Evolutionary conservation across 306 rosid species (phyloP), one percentile per base, ranked within the genome.

Genomic region (Prunus mume): DNA sequence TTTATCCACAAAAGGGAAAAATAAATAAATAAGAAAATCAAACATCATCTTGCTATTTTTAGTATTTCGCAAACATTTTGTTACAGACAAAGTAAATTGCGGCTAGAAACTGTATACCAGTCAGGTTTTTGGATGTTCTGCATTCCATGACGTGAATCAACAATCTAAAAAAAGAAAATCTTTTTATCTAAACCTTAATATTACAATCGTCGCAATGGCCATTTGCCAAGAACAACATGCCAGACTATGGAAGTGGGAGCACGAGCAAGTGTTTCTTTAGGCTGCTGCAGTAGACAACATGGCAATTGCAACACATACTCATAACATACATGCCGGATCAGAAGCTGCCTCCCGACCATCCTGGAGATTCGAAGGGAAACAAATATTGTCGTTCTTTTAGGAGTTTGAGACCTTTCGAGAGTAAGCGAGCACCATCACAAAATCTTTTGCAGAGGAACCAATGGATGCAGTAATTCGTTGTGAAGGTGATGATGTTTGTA

Each of bases 371-470:
- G 19, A 30, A 24, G 14, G n/a, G 57, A 46, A 22, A 28, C 30
- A 60, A 46, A 27, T 47, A 73, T 46, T 0, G 4, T 1, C 0
- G 2, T 18, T 7, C 20, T 70, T 32, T 89, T 86, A 91, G 82
- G 90, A 78, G 71, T 78, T 74, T 34, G 84, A 68, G 73, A 74
- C 71, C 86, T 88, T 96, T 65, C 90, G 91, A 80, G 88, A 86
- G 84, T 96, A 96, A 32, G 86, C 85, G 2, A 96, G 86, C 68
- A 92, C 96, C 98, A 96, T 91, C 4, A 96, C 86, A 69, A 89
- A 96, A 73, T 96, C 98, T 84, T 96, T 91, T 1, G 97, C 99
- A 1, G 98, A 89, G 34, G 99, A 91, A 3, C 99, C 99, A 12
- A 92, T 80, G 22, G 91, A 62, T 17, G 90, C 92, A 2, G 92